Evolutionary conservation across 768 basidiomycete species (phyloP), one percentile per base, ranked within the genome.

Genomic region (Trametes sanguinea): DNA sequence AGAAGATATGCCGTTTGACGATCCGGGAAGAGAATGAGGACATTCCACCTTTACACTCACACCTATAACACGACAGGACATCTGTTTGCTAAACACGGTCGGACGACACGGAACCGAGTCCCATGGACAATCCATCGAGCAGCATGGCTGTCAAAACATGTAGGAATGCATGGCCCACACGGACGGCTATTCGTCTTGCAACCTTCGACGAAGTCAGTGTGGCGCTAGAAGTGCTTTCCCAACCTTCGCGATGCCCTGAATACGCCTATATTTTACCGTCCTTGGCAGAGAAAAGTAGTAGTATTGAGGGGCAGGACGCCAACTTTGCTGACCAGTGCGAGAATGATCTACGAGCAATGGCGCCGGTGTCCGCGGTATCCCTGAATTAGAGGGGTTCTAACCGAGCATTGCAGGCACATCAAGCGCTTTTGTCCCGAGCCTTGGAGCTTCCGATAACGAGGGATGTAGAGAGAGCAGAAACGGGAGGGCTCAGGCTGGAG

Each of bases 231-330:
- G 43, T 5, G 30, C 14, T 9, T 27, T 22, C n/a, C 42, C 13
- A n/a, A 6, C 11, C 29, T 43, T 51, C 37, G 10, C 39, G 32
- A 45, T 22, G 43, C 22, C 27, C 40, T 42, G 14, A 33, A 59
- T 59, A 51, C 32, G 57, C 50, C 57, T 59, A 59, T 42, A 30
- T 58, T 51, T 51, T 27, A 4, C 50, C 57, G 50, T 7, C 17
- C 33, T 16, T 35, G 33, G 27, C 14, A n/a, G 9, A 16, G 37
- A 14, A 35, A 33, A 32, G 40, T 11, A 37, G 33, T 11, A 7
- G 17, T 39, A 35, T 44, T 2, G 32, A 40, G 17, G 44, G 4
- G 16, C 16, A 45, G 11, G 35, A 37, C 35, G 35, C 35, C 35
- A 11, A 2, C n/a, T n/a, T n/a, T 37, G 35, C 35, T 37, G 35